Evolutionary conservation across 2,329 filamentous ascomycete species (phyloP).

Genomic region (Cryphonectria japonica): DNA sequence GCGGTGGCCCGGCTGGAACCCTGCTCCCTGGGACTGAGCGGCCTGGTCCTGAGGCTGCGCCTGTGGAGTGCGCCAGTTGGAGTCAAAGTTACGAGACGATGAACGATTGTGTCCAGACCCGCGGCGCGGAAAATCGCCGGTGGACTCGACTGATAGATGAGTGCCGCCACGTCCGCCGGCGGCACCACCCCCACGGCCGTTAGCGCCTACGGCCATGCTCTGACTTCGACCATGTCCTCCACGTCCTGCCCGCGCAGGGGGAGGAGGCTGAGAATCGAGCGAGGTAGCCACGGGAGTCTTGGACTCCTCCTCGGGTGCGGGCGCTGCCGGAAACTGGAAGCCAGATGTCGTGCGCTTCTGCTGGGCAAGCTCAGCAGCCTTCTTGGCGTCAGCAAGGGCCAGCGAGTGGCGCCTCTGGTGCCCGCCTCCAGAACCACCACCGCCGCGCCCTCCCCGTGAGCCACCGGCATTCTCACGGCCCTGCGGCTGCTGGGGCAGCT

Average conservation of each 20-base stretch:
- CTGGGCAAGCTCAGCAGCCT: conserved; percentile 94
- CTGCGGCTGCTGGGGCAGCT: conserved; percentile 60
- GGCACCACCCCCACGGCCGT: conserved; percentile 65
- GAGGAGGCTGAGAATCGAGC: conserved; percentile 44
- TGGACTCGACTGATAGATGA: conserved; percentile 56
- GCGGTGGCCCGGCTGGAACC: conserved; percentile 93
- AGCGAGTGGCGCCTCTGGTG: conserved; percentile 95
- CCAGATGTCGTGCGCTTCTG: conserved; percentile 93
- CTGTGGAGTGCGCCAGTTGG: conserved; percentile 94
- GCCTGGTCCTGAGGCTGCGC: conserved; percentile 62
- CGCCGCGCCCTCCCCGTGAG: conserved; percentile 70
- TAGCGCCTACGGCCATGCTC: conserved; percentile 80
- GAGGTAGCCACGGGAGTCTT: conserved; percentile 40
- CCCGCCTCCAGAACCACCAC: conserved; percentile 72
- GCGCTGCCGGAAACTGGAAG: conserved; percentile 90
- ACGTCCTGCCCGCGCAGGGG: conserved; percentile 57
- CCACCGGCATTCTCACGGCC: conserved; percentile 66
- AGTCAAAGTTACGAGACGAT: conserved; percentile 91
- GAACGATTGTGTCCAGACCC: conserved; percentile 81
- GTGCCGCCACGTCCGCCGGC: conserved; percentile 67
- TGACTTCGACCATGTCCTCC: conserved; percentile 77
- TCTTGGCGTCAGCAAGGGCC: conserved; percentile 93
- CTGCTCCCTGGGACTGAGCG: conserved; percentile 63
- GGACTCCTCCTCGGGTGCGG: conserved; percentile 60
- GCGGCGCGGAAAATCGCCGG: conserved; percentile 72